Base-by-base conservation (phyloP, 371 early-diverging fungal genomes). In the Mortierella sp. region DNA sequence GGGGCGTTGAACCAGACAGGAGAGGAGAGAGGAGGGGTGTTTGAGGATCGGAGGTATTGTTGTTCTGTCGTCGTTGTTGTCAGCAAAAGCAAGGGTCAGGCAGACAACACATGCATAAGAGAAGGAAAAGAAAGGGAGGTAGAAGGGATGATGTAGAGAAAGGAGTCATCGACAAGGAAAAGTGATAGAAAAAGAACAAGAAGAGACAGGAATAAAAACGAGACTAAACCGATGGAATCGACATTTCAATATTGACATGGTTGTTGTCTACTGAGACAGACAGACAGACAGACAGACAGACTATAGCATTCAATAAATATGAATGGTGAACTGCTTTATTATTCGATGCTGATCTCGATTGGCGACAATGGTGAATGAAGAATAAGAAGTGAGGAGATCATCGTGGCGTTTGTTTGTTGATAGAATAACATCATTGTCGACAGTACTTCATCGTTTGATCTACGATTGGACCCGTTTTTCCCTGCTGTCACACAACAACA, bases 21-120 rank as follows among this genome's bases (percentile, higher is more conserved):
- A 6, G 26, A 26, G 52, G 10, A 10, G 52, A 52, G 52, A 26
- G 9, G 52, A 29, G 61, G 37, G 34, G 34, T 61, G 61, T 61
- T 61, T 61, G 37, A 61, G 61, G 19, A 61, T 61, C 61, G 61
- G 61, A 39, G 58, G 61, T 31, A 61, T 61, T 39, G 61, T 31
- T n/a, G n/a, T n/a, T n/a, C n/a, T n/a, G n/a, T n/a, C n/a, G n/a
- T n/a, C n/a, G n/a, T n/a, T n/a, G n/a, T n/a, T n/a, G n/a, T n/a
- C n/a, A 61, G 61, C 37, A 61, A 61, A 19, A 61, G 2, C 29
- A 16, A 16, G 22, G 22, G n/a, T 50, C n/a, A 50, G 10, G 10
- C 34, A 34, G 61, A 31, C 13, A 31, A 19, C 31, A 61, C 34
- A 37, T 10, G 14, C 55, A 53, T 29, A 53, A 19, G 37, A 16